phyloP scores from a whole-genome alignment of 345 rosid species.

The Stellera chamaejasme region DNA sequence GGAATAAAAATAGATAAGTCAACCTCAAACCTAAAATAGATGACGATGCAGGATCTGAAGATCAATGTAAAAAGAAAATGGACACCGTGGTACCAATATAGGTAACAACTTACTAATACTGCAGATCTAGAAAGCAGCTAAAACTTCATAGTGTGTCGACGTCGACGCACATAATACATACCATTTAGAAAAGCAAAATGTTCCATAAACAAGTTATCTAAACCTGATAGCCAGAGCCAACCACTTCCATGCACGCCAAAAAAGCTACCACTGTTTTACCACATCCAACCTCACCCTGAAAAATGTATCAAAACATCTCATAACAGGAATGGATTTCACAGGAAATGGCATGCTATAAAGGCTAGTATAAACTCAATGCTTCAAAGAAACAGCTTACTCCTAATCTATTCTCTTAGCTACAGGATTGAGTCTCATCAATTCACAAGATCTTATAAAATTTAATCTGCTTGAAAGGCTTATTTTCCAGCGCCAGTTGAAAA shows the following conservation, averaged over 20 bases:
- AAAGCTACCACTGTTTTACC: constrained; percentile 96
- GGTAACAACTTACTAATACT: constrained; percentile 1
- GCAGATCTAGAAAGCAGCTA: not conserved
- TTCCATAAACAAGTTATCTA: constrained; percentile 5
- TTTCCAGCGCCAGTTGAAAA: too few relatives aligned
- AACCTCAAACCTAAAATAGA: constrained; percentile 5
- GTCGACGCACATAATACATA: not conserved
- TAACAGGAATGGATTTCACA: too few relatives aligned
- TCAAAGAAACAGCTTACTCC: too few relatives aligned
- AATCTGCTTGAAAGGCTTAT: too few relatives aligned
- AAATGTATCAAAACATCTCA: constrained; percentile 9
- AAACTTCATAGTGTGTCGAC: not conserved
- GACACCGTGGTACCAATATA: not conserved
- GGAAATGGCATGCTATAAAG: too few relatives aligned
- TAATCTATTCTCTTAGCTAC: too few relatives aligned
- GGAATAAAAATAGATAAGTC: not conserved
- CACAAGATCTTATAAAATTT: too few relatives aligned
- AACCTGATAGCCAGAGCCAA: constrained; percentile 93
- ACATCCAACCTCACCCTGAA: constrained; percentile 97
- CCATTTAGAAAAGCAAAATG: not conserved
- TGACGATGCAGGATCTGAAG: not conserved
- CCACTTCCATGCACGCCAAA: constrained; percentile 95
- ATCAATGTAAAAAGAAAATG: not conserved
- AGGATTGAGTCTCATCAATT: too few relatives aligned
- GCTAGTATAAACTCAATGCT: too few relatives aligned